These are phyloP conservation scores for Nannochloropsis granulata DNA, from an alignment of 108 stramenopile genomes.

Conservation along the genomic window DNA sequence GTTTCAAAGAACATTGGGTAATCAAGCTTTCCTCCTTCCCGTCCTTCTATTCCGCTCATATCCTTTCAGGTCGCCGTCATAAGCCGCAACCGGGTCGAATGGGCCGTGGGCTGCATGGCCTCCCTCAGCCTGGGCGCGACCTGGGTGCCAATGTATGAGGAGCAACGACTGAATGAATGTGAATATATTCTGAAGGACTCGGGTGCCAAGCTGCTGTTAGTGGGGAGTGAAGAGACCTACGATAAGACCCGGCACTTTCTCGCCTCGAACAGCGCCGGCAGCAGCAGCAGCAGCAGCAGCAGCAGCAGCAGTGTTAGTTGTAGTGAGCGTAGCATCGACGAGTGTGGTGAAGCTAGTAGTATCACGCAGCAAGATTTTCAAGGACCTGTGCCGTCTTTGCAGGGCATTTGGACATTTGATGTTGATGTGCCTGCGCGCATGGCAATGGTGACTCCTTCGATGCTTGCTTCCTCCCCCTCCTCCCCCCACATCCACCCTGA, in stretches of 20 bases:
- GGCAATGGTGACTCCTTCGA: neutral
- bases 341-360: neutral
- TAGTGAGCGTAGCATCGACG: too few species aligned
- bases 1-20: too few species aligned
- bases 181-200: slow-evolving; percentile 81
- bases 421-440: neutral
- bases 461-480: neutral
- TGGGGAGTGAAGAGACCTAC: neutral
- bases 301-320: too few species aligned
- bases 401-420: neutral
- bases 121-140: slow-evolving; percentile 72
- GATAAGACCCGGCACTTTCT: neutral
- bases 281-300: too few species aligned
- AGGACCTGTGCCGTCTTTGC: neutral
- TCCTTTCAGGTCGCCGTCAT: slow-evolving; percentile 64
- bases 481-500: slow-evolving; percentile 28
- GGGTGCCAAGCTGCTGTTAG: slow-evolving; percentile 39
- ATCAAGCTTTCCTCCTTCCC: too few species aligned
- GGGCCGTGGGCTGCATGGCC: slow-evolving; percentile 69
- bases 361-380: neutral
- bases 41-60: too few species aligned
- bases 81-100: slow-evolving; percentile 77
- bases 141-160: slow-evolving; percentile 93
- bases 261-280: neutral
- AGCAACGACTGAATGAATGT: slow-evolving; percentile 82